Conservation (phyloP, 805 yeast genomes). For the Lachancea nothofagi region DNA sequence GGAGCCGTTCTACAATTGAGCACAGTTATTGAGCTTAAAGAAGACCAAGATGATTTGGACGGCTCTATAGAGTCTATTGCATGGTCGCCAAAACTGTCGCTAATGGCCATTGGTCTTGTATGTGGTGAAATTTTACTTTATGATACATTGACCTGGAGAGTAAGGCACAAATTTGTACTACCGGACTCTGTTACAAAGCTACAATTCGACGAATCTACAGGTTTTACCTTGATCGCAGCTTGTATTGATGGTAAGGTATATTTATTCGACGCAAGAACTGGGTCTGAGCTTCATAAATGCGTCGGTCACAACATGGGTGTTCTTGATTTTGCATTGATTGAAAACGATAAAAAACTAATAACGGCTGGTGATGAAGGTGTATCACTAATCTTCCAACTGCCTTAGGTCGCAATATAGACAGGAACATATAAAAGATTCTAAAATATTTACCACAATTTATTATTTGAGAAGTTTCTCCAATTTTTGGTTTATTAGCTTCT, state of each 20-base stretch:
- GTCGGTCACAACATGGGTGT: constrained; percentile 94
- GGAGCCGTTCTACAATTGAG: constrained; percentile 67
- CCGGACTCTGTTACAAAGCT: constrained; percentile 85
- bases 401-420: constrained; percentile 10
- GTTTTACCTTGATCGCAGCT: constrained; percentile 54
- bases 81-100: constrained; percentile 62
- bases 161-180: constrained; percentile 62
- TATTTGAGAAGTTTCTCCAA: constrained; percentile 1
- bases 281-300: constrained; percentile 69
- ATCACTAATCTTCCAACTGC: constrained; percentile 57
- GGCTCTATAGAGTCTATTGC: constrained; percentile 74
- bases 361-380: constrained; percentile 99
- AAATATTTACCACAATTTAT: too few species aligned
- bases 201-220: constrained; percentile 52
- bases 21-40: constrained; percentile 54
- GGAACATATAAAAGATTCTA: too few species aligned
- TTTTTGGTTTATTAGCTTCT: constrained; percentile 42
- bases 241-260: constrained; percentile 82
- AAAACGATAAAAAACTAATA: constrained; percentile 60
- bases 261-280: constrained; percentile 86
- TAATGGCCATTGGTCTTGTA: constrained; percentile 85
- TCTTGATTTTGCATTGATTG: constrained; percentile 70
- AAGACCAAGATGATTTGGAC: constrained; percentile 53
- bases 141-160: constrained; percentile 81
- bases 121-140: constrained; percentile 80